A percentile compares a stretch with the other conserved stretches of the same genome.
phyloP scores from a whole-genome alignment of 2,329 filamentous ascomycete genomes.

The Talaromyces funiculosus region DNA sequence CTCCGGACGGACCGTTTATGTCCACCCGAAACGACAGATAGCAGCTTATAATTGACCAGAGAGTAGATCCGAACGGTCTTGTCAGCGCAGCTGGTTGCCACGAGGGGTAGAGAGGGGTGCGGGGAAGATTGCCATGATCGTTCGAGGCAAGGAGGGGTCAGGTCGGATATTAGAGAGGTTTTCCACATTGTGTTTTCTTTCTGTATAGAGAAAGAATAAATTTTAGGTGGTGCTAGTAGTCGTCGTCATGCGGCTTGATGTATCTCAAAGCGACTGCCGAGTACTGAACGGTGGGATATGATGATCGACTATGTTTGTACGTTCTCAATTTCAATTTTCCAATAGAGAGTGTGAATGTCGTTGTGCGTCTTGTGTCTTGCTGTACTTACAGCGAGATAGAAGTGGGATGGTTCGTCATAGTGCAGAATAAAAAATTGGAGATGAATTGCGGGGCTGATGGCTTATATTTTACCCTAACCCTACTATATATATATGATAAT shows the following conservation, averaged over 20 bases:
- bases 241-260: neutral
- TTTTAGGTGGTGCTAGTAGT: neutral
- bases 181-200: conserved; percentile 5
- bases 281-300: neutral
- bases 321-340: neutral
- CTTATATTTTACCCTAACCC: neutral
- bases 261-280: neutral
- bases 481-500: neutral
- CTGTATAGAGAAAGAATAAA: too few species aligned
- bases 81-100: conserved; percentile 81
- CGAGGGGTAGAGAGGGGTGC: conserved; percentile 78
- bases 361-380: neutral
- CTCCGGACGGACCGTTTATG: conserved; percentile 86
- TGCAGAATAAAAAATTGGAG: conserved; percentile 2
- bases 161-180: conserved; percentile 45
- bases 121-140: conserved; percentile 82
- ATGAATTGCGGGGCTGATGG: neutral
- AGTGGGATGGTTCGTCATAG: conserved; percentile 2
- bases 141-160: conserved; percentile 47
- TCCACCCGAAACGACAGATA: conserved; percentile 75
- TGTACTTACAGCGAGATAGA: neutral
- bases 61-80: conserved; percentile 88
- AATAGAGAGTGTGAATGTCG: neutral
- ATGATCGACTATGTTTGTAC: neutral
- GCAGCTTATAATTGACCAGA: conserved; percentile 69